phyloP scores from a whole-genome alignment of 208 protist species.

The Trypanosoma vivax region DNA sequence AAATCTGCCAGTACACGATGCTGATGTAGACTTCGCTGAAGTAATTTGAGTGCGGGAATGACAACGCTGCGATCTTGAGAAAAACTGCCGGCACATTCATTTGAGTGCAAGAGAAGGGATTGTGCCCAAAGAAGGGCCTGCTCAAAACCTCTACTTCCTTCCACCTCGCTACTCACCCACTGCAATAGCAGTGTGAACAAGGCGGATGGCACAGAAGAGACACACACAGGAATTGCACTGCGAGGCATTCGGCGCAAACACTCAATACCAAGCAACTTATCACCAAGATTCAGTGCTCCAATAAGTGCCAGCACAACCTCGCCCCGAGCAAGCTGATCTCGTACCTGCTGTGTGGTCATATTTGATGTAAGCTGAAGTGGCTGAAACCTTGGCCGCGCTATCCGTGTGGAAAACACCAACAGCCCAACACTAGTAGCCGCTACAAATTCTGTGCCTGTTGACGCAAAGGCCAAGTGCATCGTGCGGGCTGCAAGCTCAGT shows the following conservation, averaged over 20 bases:
- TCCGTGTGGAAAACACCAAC: slow-evolving; percentile 77
- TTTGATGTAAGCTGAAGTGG: slow-evolving; percentile 65
- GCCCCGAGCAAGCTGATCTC: slow-evolving; percentile 38
- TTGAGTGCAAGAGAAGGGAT: slow-evolving; percentile 73
- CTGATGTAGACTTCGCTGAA: slow-evolving; percentile 59
- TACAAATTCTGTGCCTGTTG: slow-evolving; percentile 83
- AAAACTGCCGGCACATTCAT: slow-evolving; percentile 48
- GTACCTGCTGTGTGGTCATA: slow-evolving; percentile 61
- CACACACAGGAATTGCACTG: slow-evolving; percentile 73
- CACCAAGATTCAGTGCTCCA: slow-evolving; percentile 72
- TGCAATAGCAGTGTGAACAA: slow-evolving; percentile 62
- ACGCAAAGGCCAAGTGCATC: slow-evolving; percentile 70
- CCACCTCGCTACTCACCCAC: slow-evolving; percentile 80
- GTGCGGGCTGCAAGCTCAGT: slow-evolving; percentile 75
- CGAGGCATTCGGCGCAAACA: slow-evolving; percentile 72
- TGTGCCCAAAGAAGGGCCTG: slow-evolving; percentile 81
- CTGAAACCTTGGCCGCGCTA: slow-evolving; percentile 70
- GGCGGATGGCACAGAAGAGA: slow-evolving; percentile 58
- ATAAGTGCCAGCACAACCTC: slow-evolving; percentile 72
- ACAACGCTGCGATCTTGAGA: slow-evolving; percentile 30
- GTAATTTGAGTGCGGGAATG: slow-evolving; percentile 56
- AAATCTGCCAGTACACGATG: slow-evolving; percentile 59
- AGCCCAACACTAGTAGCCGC: slow-evolving; percentile 86
- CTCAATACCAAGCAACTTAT: slow-evolving; percentile 66
- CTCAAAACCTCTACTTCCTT: slow-evolving; percentile 54